Percentiles rank a stretch among this genome's conserved stretches.
Evolutionary conservation across 768 basidiomycete genomes (phyloP).

Genomic region (Leccinellum luteum): DNA sequence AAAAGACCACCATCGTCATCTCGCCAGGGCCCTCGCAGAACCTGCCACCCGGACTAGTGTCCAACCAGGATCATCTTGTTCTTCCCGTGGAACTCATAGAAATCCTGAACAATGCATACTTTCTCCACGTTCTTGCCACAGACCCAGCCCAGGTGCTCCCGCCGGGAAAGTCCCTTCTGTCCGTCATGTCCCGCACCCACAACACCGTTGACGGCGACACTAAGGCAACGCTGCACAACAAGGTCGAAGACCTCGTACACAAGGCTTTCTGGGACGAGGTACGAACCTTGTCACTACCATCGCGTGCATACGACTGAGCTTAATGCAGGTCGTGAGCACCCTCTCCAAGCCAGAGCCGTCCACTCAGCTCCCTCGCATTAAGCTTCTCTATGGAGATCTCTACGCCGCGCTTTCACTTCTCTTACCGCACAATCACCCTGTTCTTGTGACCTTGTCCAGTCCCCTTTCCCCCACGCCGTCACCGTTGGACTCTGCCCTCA

Average conservation of each 20-base stretch:
- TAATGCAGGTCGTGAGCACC: constrained; percentile 48
- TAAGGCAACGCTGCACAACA: constrained; percentile 41
- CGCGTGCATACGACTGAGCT: constrained; percentile 18
- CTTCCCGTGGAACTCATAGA: constrained; percentile 59
- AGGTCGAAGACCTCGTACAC: constrained; percentile 49
- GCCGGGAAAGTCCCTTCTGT: constrained; percentile 68
- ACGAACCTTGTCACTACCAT: constrained; percentile 20
- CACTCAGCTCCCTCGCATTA: constrained; percentile 57
- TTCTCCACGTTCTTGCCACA: constrained; percentile 65
- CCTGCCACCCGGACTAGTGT: constrained; percentile 18
- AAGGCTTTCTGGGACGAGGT: constrained; percentile 78
- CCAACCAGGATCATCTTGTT: constrained; percentile 20
- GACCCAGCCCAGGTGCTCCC: constrained; percentile 62
- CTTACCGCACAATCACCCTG: constrained; percentile 52
- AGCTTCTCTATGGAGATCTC: constrained; percentile 54
- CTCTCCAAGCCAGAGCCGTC: constrained; percentile 60
- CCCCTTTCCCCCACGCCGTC: constrained; percentile 68
- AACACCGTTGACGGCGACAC: constrained; percentile 14
- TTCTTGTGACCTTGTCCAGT: constrained; percentile 51
- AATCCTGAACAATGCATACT: constrained; percentile 56
- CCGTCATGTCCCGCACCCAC: constrained; percentile 46
- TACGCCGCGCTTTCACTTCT: constrained; percentile 49
- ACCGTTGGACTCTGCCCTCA: constrained; percentile 57
- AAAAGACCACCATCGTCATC: constrained; percentile 15
- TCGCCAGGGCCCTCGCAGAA: constrained; percentile 8